Evolutionary conservation across 2,329 filamentous ascomycete genomes (phyloP).

Genomic region (Fusarium stilboides): DNA sequence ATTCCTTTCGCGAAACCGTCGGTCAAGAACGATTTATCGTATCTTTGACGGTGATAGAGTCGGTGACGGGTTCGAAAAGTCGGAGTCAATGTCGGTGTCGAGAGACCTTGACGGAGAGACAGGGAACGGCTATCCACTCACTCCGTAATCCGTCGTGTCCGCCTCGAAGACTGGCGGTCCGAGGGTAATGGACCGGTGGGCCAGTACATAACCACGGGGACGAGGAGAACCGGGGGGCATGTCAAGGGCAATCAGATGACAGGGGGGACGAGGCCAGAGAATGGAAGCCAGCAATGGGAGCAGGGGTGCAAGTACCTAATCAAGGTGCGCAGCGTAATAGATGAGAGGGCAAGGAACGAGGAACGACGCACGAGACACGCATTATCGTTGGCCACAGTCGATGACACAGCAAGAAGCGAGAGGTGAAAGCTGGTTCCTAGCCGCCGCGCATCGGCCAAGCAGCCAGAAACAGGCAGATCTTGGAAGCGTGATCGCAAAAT

Average conservation of each 20-base stretch:
- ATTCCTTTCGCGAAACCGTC: constrained; percentile 44
- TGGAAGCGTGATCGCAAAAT: constrained; percentile 36
- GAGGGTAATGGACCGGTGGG: constrained; percentile 37
- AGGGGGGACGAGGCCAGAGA: constrained; percentile 26
- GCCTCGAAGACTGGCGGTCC: constrained; percentile 42
- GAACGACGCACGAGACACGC: constrained; percentile 31
- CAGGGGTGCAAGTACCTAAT: constrained; percentile 28
- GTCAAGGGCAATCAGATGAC: constrained; percentile 30
- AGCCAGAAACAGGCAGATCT: constrained; percentile 34
- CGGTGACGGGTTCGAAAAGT: constrained; percentile 46
- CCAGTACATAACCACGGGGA: constrained; percentile 29
- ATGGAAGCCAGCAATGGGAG: constrained; percentile 25
- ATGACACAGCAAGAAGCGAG: constrained; percentile 24
- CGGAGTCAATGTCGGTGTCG: constrained; percentile 50
- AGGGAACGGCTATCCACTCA: constrained; percentile 44
- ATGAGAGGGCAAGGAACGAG: constrained; percentile 30
- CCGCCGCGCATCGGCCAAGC: constrained; percentile 19
- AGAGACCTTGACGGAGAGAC: constrained; percentile 36
- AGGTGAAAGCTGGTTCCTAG: constrained; percentile 16
- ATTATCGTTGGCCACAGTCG: constrained; percentile 19
- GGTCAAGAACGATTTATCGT: constrained; percentile 44
- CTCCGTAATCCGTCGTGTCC: constrained; percentile 39
- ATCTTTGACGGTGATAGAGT: constrained; percentile 42
- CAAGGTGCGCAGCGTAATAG: constrained; percentile 26
- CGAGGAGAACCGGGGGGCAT: constrained; percentile 33